phyloP scores from a whole-genome alignment of 2,329 filamentous ascomycete species.

The Neonectria coccinea region DNA sequence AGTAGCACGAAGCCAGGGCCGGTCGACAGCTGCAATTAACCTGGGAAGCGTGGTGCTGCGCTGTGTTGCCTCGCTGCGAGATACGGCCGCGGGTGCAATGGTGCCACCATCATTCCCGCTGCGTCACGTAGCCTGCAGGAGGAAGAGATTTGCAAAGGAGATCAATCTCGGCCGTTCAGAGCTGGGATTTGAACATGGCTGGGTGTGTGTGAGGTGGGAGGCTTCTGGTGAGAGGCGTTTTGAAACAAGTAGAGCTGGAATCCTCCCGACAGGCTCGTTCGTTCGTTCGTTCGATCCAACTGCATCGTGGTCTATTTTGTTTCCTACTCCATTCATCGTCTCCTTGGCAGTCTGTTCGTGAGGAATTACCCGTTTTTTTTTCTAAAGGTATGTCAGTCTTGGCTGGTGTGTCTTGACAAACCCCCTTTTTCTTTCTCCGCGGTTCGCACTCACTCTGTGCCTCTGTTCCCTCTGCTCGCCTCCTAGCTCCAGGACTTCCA shows the following conservation, averaged over 20 bases:
- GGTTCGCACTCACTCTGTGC: background rate
- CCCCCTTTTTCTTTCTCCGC: background rate
- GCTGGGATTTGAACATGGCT: background rate
- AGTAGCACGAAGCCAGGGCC: conserved; percentile 1
- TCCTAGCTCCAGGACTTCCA: background rate
- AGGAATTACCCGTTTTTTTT: background rate
- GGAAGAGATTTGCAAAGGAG: conserved; percentile 4
- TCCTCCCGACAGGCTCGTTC: conserved; percentile 5
- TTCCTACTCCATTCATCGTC: background rate
- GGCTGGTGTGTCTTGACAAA: too few species aligned
- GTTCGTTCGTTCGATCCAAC: background rate
- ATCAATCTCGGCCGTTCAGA: background rate
- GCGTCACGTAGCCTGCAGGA: conserved; percentile 27
- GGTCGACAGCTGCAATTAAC: conserved; percentile 20
- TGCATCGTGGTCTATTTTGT: conserved; percentile 7
- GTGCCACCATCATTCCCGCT: conserved; percentile 31
- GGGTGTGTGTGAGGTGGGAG: background rate
- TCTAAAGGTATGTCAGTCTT: conserved; percentile 2
- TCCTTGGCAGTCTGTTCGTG: background rate
- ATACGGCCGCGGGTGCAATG: conserved; percentile 41
- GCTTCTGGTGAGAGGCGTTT: background rate
- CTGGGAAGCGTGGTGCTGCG: conserved; percentile 4
- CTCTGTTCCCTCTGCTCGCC: background rate
- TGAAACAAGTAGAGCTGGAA: conserved; percentile 13
- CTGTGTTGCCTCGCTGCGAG: conserved; percentile 37